Percentiles rank a stretch among this genome's conserved stretches.
Conservation (phyloP, 768 basidiomycete species). For the Cubamyces lactineus region DNA sequence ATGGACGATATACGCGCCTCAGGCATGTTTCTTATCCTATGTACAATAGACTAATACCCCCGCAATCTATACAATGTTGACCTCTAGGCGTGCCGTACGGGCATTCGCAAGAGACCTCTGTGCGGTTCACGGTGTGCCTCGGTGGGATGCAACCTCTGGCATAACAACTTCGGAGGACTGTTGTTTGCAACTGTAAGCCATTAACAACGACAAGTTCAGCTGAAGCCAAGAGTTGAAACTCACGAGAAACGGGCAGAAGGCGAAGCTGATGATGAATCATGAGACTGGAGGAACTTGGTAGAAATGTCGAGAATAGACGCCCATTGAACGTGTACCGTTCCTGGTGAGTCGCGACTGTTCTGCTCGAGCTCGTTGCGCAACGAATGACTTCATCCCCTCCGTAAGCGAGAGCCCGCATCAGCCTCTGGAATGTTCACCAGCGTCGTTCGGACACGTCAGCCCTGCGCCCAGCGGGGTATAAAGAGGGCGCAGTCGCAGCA, state of each 20-base stretch:
- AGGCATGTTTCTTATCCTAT: slow-evolving; percentile 24
- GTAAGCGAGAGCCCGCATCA: neutral
- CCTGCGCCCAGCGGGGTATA: neutral
- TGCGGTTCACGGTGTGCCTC: too few relatives aligned
- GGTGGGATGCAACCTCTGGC: too few relatives aligned
- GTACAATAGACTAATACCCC: slow-evolving; percentile 19
- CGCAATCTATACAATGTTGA: neutral
- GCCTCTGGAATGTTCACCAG: slow-evolving; percentile 10
- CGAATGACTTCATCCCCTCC: neutral
- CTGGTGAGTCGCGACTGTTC: slow-evolving; percentile 5
- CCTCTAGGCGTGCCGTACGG: too few relatives aligned
- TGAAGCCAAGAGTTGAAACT: too few relatives aligned
- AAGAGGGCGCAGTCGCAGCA: neutral
- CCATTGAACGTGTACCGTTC: neutral
- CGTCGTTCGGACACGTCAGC: neutral
- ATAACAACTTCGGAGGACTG: too few relatives aligned
- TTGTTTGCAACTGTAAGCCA: too few relatives aligned
- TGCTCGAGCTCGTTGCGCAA: neutral
- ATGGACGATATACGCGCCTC: slow-evolving; percentile 5
- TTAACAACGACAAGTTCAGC: too few relatives aligned
- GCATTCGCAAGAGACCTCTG: too few relatives aligned
- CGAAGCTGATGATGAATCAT: too few relatives aligned
- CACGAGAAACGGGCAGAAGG: too few relatives aligned
- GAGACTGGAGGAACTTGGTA: neutral
- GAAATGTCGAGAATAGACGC: slow-evolving; percentile 5